phyloP scores from a whole-genome alignment of 192 early-diverging fungal genomes.

The Geosiphon pyriformis region DNA sequence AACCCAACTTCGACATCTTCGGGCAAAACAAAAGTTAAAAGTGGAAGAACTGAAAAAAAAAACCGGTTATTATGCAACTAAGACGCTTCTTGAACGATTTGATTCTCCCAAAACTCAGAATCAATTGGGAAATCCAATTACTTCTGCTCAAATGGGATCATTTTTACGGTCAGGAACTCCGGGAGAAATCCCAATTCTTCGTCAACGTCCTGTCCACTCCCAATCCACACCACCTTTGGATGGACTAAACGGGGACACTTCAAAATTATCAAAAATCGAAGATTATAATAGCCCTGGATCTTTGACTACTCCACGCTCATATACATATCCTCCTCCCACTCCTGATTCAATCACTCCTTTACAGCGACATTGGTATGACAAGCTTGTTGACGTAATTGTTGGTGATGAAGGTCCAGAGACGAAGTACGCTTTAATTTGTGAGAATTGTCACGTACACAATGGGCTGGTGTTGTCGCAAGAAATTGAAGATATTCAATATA shows the following conservation, averaged over 20 bases:
- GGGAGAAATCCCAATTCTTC: neutral
- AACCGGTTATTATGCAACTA: conserved; percentile 85
- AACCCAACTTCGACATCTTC: conserved; percentile 35
- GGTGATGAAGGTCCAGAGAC: conserved; percentile 85
- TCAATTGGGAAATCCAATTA: neutral
- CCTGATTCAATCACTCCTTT: conserved; percentile 21
- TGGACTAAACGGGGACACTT: neutral
- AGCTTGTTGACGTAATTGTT: conserved; percentile 84
- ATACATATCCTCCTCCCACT: too few relatives aligned
- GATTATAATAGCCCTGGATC: conserved; percentile 15
- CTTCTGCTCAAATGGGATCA: neutral
- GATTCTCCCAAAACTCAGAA: conserved; percentile 40
- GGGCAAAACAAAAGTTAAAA: conserved; percentile 60
- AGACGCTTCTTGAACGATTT: conserved; percentile 84
- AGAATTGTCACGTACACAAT: conserved; percentile 87
- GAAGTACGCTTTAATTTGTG: conserved; percentile 92
- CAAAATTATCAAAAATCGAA: neutral
- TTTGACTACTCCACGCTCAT: neutral
- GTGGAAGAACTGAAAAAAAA: conserved; percentile 95
- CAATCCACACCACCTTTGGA: neutral
- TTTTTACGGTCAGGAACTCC: neutral
- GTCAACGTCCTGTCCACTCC: conserved; percentile 1
- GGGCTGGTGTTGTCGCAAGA: conserved; percentile 84
- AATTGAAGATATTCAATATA: conserved; percentile 61
- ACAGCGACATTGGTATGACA: conserved; percentile 76